Evolutionary conservation across 345 rosid species (phyloP), one percentile per base, ranked within the genome.

Genomic region (Lepidium didymum): DNA sequence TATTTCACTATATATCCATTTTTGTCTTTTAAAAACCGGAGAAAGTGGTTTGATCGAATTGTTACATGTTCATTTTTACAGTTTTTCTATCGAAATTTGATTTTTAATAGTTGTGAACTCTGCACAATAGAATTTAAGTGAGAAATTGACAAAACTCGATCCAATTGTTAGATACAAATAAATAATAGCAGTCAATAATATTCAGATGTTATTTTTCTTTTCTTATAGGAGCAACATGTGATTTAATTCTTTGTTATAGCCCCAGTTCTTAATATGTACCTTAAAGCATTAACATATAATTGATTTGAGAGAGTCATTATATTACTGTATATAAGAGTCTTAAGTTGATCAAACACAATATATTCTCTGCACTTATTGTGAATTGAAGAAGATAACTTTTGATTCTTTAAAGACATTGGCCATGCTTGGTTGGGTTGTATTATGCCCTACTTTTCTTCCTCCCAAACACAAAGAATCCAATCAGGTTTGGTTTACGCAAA

Each of bases 401-500:
- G 55, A 73, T 73, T 66, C 73, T 67, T 49, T 44, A 52, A 60
- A 60, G 73, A 52, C 63, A 74, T 27, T 52, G 68, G 68, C 62
- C 77, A 74, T 29, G 62, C 52, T 72, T 67, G 67, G 33, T 78
- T 80, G 80, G 77, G 83, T 74, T 85, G 81, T 62, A 68, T 80
- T 81, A 80, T 80, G 46, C 85, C 73, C 83, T 80, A 36, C 85
- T 86, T 91, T 81, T 41, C 85, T 79, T 83, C 50, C 33, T 79
- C 80, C 61, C 35, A 78, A 36, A 14, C 56, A 80, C 68, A 85
- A 84, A 75, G 91, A 74, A 86, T 85, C 84, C 62, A 70, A 71
- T 61, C 62, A 73, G 55, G 38, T 60, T 74, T 53, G 2, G 21
- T 19, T n/a, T n/a, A n/a, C 41, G 1, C 51, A 15, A 42, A 55